Conservation (phyloP, 192 early-diverging fungal species). For the Spizellomyces sp. region DNA sequence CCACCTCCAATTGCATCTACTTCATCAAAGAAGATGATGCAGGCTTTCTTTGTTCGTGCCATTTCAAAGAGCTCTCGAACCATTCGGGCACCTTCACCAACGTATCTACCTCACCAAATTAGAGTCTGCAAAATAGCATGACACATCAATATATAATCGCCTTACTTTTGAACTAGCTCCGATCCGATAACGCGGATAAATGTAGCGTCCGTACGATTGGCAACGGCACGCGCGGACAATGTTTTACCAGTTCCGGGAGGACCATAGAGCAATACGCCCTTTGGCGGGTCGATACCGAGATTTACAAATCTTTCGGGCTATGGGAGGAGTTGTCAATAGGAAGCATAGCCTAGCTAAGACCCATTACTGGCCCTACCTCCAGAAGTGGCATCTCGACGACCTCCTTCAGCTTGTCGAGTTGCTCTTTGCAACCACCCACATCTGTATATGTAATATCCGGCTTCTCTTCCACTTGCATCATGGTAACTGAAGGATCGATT, state of each 20-base stretch:
- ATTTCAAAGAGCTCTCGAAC: slow-evolving; percentile 99
- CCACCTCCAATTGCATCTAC: slow-evolving; percentile 95
- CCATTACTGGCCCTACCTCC: slow-evolving; percentile 45
- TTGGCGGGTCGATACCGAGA: slow-evolving; percentile 98
- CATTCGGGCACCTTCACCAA: slow-evolving; percentile 99
- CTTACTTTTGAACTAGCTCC: slow-evolving; percentile 96
- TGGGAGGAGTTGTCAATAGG: too few species aligned
- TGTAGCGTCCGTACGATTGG: slow-evolving; percentile 98
- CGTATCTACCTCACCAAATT: slow-evolving; percentile 62
- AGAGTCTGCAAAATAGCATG: slow-evolving; percentile 4
- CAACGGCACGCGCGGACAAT: slow-evolving; percentile 95
- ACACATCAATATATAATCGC: slow-evolving; percentile 67
- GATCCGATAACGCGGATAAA: slow-evolving; percentile 99
- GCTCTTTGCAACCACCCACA: slow-evolving; percentile 99
- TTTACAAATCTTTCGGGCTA: slow-evolving; percentile 96
- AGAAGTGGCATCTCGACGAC: slow-evolving; percentile 97
- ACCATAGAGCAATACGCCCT: slow-evolving; percentile 97
- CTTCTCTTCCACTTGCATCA: slow-evolving; percentile 99
- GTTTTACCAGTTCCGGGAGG: slow-evolving; percentile 94
- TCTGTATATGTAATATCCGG: slow-evolving; percentile 99
- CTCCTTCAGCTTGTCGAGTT: slow-evolving; percentile 99
- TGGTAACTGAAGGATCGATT: slow-evolving; percentile 96
- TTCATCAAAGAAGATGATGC: slow-evolving; percentile 99
- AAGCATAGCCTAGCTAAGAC: neutral
- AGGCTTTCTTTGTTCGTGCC: slow-evolving; percentile 99